Evolutionary conservation across 139 green algal genomes (phyloP).

Genomic region (Haematococcus lacustris): DNA sequence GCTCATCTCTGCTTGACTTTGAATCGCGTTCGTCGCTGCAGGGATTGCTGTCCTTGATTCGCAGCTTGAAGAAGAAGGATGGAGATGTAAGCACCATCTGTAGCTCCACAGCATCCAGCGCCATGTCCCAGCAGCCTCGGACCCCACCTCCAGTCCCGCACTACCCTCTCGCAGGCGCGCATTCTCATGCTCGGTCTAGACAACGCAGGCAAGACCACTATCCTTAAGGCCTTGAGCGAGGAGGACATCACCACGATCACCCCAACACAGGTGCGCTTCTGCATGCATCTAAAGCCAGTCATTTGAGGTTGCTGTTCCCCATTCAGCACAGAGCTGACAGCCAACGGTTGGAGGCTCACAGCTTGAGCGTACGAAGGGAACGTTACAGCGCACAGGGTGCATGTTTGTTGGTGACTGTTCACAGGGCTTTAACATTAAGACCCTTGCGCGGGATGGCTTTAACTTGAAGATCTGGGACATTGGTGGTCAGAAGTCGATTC

Average conservation of each 20-base stretch:
- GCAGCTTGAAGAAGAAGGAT: constrained; percentile 52
- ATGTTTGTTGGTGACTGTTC: not conserved
- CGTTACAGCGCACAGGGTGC: no score
- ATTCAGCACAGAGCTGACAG: no score
- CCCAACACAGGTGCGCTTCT: constrained; percentile 51
- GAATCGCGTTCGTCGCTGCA: no score
- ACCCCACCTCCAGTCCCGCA: no score
- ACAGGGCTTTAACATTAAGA: constrained; percentile 87
- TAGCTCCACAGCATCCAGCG: no score
- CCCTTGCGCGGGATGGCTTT: constrained; percentile 65
- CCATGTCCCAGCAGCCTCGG: no score
- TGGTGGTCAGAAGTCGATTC: constrained; percentile 73
- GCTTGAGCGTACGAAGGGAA: no score
- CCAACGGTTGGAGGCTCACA: no score
- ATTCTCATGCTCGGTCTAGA: constrained; percentile 76
- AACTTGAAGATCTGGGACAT: constrained; percentile 87
- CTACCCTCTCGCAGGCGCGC: constrained; percentile 56
- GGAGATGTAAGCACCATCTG: constrained; percentile 40
- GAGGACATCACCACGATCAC: constrained; percentile 77
- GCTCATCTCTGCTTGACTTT: no score
- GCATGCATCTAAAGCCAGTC: no score
- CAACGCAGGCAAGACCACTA: constrained; percentile 81
- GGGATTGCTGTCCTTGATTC: constrained; percentile 53
- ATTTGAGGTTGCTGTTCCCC: no score
- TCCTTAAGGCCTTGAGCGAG: constrained; percentile 67